phyloP scores from a whole-genome alignment of 306 rosid genomes.

The Pueraria montana region DNA sequence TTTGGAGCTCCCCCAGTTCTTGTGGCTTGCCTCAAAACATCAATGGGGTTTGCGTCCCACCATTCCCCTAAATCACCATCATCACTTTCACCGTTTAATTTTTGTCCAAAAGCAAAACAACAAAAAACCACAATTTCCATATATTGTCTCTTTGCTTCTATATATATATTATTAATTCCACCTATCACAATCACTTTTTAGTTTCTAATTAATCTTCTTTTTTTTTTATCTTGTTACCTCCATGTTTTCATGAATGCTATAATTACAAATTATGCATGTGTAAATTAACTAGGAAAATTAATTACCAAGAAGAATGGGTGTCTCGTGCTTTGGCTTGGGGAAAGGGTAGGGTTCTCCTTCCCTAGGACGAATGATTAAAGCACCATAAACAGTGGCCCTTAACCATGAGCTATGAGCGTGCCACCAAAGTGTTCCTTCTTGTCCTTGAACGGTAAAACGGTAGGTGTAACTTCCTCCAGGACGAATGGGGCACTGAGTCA shows the following conservation, averaged over 20 bases:
- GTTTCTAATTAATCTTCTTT: not conserved
- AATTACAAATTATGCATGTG: not conserved
- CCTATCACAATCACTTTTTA: not conserved
- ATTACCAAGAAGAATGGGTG: conserved; percentile 79
- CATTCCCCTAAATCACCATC: conserved; percentile 75
- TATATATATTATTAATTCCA: not conserved
- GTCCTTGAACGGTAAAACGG: conserved; percentile 79
- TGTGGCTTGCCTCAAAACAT: conserved; percentile 72
- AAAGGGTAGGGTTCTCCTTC: conserved; percentile 82
- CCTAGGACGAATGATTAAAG: conserved; percentile 79
- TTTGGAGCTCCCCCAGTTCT: conserved; percentile 86
- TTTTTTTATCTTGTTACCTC: not conserved
- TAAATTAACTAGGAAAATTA: not conserved
- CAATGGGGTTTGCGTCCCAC: conserved; percentile 93
- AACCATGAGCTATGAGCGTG: conserved; percentile 99
- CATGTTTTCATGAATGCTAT: conserved; percentile 41
- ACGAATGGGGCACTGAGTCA: conserved; percentile 95
- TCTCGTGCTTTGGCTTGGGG: conserved; percentile 72
- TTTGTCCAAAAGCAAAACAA: not conserved
- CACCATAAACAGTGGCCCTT: conserved; percentile 92
- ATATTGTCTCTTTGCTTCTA: not conserved
- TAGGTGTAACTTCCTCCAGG: conserved; percentile 90
- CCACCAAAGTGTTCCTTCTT: conserved; percentile 99
- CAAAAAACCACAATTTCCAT: not conserved
- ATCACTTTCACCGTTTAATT: conserved; percentile 35